These are phyloP conservation scores for Calonectria naviculata DNA, from an alignment of 2,329 filamentous ascomycete species.

Conservation along the genomic window DNA sequence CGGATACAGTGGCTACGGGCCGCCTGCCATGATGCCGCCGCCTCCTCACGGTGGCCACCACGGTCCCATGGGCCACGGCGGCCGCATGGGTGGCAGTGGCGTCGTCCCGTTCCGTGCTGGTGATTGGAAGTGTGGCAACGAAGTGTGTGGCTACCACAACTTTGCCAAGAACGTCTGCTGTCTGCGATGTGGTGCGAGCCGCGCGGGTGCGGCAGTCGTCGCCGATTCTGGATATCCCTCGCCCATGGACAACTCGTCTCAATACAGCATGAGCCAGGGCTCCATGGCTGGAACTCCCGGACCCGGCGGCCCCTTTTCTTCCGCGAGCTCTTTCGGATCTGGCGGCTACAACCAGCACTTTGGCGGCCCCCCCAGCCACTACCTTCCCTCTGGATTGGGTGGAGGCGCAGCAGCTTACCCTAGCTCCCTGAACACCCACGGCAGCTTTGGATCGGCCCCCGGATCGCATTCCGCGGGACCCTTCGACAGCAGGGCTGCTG, in stretches of 20 bases:
- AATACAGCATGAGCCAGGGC: conserved; percentile 86
- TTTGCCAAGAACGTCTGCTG: conserved; percentile 99
- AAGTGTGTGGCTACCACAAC: conserved; percentile 98
- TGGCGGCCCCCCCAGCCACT: conserved; percentile 87
- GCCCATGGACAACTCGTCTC: conserved; percentile 86
- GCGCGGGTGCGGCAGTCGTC: conserved; percentile 92
- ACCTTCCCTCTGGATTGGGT: conserved; percentile 87
- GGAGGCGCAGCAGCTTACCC: conserved; percentile 78
- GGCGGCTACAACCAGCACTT: conserved; percentile 82
- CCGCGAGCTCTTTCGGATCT: conserved; percentile 75
- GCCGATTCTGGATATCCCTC: conserved; percentile 93
- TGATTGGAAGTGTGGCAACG: conserved; percentile 98
- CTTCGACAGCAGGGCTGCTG: conserved; percentile 93
- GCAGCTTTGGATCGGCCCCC: conserved; percentile 75
- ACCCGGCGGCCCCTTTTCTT: conserved; percentile 76
- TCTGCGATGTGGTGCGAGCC: conserved; percentile 93
- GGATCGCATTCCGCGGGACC: conserved; percentile 85
- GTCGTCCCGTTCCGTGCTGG: conserved; percentile 97
- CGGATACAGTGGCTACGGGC: conserved; percentile 68
- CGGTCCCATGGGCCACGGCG: conserved; percentile 66
- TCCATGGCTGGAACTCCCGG: conserved; percentile 89
- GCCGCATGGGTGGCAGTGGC: conserved; percentile 83
- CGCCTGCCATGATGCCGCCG: conserved; percentile 84
- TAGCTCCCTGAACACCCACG: conserved; percentile 80
- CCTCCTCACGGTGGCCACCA: conserved; percentile 76